A percentile compares a stretch with the other conserved stretches of the same genome.
phyloP scores from a whole-genome alignment of 2,329 filamentous ascomycete genomes.

The Byssoonygena ceratinophila region DNA sequence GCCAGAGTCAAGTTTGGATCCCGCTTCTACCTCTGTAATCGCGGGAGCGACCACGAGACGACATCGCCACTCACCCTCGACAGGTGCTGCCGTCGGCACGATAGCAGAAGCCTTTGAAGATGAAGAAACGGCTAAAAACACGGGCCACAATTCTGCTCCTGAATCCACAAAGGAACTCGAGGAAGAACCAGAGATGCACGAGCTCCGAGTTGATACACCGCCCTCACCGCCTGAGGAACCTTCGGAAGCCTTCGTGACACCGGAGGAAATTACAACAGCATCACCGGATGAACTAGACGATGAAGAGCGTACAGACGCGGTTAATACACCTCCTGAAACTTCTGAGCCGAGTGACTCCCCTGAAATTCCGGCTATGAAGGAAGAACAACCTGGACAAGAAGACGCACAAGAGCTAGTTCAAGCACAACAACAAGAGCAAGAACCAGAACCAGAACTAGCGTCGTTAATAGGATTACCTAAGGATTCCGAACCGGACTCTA shows the following conservation, averaged over 20 bases:
- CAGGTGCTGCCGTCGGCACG: conserved; percentile 61
- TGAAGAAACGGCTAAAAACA: conserved; percentile 14
- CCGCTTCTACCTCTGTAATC: conserved; percentile 38
- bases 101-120: conserved; percentile 55
- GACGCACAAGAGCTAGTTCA: neutral
- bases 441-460: neutral
- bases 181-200: neutral
- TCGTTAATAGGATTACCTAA: neutral
- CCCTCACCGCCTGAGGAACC: neutral
- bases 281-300: neutral
- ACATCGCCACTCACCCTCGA: conserved; percentile 57
- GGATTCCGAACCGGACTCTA: neutral
- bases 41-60: conserved; percentile 60
- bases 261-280: neutral
- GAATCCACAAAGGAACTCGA: neutral
- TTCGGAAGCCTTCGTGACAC: neutral
- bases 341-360: neutral
- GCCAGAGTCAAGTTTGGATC: conserved; percentile 25
- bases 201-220: neutral
- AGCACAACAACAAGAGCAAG: neutral
- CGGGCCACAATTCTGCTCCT: neutral
- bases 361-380: conserved; percentile 1
- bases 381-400: conserved; percentile 20
- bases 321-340: neutral
- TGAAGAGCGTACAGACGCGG: neutral